phyloP scores from a whole-genome alignment of 371 early-diverging fungal species.

The Blakeslea trispora region DNA sequence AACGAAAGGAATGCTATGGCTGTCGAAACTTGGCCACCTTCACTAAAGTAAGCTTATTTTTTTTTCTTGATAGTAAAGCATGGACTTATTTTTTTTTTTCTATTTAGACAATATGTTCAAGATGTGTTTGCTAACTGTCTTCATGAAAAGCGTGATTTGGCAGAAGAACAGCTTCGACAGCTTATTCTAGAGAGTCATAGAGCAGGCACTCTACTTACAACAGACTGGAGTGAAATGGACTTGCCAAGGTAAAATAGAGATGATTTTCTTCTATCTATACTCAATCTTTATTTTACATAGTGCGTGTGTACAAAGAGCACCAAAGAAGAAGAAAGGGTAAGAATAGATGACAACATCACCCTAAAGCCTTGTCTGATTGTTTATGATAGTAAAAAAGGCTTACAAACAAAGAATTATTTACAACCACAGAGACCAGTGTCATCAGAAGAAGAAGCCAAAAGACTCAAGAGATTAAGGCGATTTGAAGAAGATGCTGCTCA shows the following conservation, averaged over 20 bases:
- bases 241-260: constrained; percentile 52
- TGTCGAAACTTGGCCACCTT: constrained; percentile 43
- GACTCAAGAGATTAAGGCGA: constrained; percentile 44
- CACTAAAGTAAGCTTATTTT: constrained; percentile 35
- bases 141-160: constrained; percentile 52
- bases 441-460: constrained; percentile 37
- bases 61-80: background rate
- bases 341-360: background rate
- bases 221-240: constrained; percentile 71
- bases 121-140: constrained; percentile 59
- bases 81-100: background rate
- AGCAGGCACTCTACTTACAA: constrained; percentile 53
- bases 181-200: constrained; percentile 57
- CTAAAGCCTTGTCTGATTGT: too few relatives aligned
- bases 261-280: background rate
- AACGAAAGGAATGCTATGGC: constrained; percentile 24
- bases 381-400: constrained; percentile 11
- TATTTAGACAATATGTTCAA: constrained; percentile 59
- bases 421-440: constrained; percentile 32
- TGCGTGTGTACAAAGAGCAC: constrained; percentile 16
- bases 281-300: too few relatives aligned
- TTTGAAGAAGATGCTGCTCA: constrained; percentile 46
- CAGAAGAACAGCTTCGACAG: constrained; percentile 55
- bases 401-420: constrained; percentile 22
- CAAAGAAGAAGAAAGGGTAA: constrained; percentile 36